These are phyloP conservation scores for Macrophomina tecta DNA, from an alignment of 2,329 filamentous ascomycete genomes.

Conservation along the genomic window DNA sequence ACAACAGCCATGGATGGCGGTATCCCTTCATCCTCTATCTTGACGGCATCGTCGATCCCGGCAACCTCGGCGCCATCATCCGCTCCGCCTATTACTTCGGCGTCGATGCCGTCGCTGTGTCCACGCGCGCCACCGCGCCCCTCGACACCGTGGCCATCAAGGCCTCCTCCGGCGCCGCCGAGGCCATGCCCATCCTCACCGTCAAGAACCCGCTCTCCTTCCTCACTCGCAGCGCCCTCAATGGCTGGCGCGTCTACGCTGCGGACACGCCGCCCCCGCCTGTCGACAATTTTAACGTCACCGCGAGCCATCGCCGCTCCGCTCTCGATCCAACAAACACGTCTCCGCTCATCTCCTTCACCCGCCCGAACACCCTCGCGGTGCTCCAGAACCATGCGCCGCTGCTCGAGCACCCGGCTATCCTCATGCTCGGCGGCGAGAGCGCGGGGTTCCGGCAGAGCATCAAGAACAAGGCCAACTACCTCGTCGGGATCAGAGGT, in stretches of 20 bases:
- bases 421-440: constrained; percentile 70
- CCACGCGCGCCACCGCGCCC: constrained; percentile 71
- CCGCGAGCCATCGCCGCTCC: background rate
- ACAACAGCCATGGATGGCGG: constrained; percentile 51
- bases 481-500: constrained; percentile 66
- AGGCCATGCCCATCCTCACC: constrained; percentile 76
- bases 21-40: constrained; percentile 76
- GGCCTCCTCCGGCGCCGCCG: constrained; percentile 84
- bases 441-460: constrained; percentile 37
- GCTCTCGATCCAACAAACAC: constrained; percentile 16
- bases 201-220: constrained; percentile 73
- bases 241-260: constrained; percentile 85
- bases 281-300: constrained; percentile 12
- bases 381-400: constrained; percentile 35
- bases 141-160: constrained; percentile 82
- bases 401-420: constrained; percentile 62
- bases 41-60: constrained; percentile 78
- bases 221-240: constrained; percentile 67
- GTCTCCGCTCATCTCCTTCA: constrained; percentile 32
- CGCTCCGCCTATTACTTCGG: constrained; percentile 91
- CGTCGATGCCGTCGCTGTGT: constrained; percentile 80
- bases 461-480: constrained; percentile 64
- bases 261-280: constrained; percentile 55
- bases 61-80: constrained; percentile 88
- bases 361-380: constrained; percentile 34